Evolutionary conservation across 441 rosid species (phyloP).

Genomic region (Brassica hybrid): DNA sequence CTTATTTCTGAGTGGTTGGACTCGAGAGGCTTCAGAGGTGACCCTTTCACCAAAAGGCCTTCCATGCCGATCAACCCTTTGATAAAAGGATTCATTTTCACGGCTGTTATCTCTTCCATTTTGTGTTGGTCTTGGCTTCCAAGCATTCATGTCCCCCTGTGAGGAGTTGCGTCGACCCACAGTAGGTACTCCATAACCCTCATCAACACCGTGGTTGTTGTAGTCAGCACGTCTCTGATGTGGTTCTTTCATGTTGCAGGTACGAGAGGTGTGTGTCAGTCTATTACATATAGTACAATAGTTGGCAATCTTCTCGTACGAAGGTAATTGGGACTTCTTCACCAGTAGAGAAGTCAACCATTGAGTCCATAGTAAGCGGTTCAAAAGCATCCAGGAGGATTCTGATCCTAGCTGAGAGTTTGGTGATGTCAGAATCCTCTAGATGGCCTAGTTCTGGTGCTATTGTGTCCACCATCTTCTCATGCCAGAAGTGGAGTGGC

Average conservation of each 20-base stretch:
- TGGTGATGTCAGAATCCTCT: background rate
- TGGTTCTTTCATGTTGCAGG: background rate
- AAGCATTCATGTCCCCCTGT: background rate
- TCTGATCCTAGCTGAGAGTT: background rate
- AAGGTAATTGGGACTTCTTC: background rate
- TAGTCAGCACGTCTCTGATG: too few species aligned
- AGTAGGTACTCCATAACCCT: background rate
- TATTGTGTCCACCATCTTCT: background rate
- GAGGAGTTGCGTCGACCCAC: background rate
- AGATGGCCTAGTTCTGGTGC: background rate
- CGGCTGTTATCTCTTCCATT: too few species aligned
- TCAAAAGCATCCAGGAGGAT: background rate
- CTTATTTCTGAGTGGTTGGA: too few species aligned
- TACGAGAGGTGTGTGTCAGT: background rate
- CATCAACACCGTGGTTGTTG: too few species aligned
- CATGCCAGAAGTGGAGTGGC: background rate
- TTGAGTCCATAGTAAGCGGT: background rate
- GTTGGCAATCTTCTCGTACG: background rate
- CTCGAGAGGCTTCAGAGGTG: too few species aligned
- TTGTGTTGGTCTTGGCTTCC: too few species aligned
- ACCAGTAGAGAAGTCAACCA: background rate
- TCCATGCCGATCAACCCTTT: too few species aligned
- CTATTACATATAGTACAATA: background rate
- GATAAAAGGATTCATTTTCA: too few species aligned
- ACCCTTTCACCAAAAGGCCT: too few species aligned